A percentile compares a stretch with the other conserved stretches of the same genome.
Conservation (phyloP, 2,329 filamentous ascomycete species). For the Clonostachys rhizophaga region DNA sequence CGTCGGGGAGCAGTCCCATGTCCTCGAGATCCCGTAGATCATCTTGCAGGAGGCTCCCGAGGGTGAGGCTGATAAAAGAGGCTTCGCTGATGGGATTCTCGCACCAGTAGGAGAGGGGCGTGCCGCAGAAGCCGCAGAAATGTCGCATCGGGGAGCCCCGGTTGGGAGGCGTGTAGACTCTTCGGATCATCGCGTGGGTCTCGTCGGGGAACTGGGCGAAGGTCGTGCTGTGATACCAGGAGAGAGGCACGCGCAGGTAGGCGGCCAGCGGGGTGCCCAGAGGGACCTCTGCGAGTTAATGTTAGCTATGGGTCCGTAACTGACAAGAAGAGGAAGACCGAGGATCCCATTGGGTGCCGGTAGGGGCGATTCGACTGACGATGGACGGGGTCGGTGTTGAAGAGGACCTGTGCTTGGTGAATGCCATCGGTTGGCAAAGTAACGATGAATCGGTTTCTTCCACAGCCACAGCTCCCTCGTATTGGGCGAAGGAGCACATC, state of each 20-base stretch:
- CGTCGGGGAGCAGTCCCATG: conserved; percentile 63
- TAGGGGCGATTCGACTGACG: conserved; percentile 50
- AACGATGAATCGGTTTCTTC: conserved; percentile 78
- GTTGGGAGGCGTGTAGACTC: conserved; percentile 58
- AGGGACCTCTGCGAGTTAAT: conserved; percentile 44
- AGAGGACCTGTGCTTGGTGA: conserved; percentile 63
- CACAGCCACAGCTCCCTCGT: conserved; percentile 77
- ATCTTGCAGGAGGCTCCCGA: conserved; percentile 70
- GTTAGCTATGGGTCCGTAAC: too few relatives aligned
- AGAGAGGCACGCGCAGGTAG: conserved; percentile 77
- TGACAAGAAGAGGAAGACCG: background rate
- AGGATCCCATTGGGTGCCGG: background rate
- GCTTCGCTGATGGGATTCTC: conserved; percentile 67
- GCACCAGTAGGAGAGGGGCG: conserved; percentile 78
- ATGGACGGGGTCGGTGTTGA: conserved; percentile 65
- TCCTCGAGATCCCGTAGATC: conserved; percentile 72
- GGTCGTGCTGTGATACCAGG: conserved; percentile 75
- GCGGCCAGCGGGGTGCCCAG: conserved; percentile 71
- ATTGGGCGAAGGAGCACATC: conserved; percentile 37
- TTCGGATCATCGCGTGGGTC: conserved; percentile 59
- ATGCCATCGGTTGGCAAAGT: conserved; percentile 56
- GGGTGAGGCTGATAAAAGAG: conserved; percentile 73
- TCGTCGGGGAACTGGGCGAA: conserved; percentile 77
- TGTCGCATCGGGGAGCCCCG: conserved; percentile 61
- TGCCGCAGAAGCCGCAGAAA: conserved; percentile 92